Conservation (phyloP, 495 filamentous ascomycete species). For the Lepraria neglecta region DNA sequence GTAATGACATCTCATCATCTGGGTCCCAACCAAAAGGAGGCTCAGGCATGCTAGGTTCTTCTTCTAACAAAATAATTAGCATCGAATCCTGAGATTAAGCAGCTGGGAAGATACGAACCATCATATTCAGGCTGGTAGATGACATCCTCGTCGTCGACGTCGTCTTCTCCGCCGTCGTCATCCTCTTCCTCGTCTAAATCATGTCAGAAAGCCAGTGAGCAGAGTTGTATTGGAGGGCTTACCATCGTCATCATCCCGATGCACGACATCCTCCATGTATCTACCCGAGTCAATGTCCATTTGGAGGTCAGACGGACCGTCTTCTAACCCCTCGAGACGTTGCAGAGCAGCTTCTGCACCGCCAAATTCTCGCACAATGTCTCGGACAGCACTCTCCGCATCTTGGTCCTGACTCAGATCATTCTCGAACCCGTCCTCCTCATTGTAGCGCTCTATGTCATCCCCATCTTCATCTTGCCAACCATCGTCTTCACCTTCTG, state of each 20-base stretch:
- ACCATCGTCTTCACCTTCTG: constrained; percentile 51
- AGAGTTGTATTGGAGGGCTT: constrained; percentile 32
- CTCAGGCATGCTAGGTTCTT: constrained; percentile 42
- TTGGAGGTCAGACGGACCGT: constrained; percentile 11
- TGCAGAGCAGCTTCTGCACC: constrained; percentile 23
- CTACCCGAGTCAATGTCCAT: constrained; percentile 25
- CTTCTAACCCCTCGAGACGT: constrained; percentile 24
- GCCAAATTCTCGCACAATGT: constrained; percentile 26
- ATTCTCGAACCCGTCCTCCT: constrained; percentile 51
- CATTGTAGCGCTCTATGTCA: constrained; percentile 32
- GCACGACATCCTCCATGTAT: constrained; percentile 55
- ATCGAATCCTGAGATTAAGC: no score
- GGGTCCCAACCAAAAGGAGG: constrained; percentile 49
- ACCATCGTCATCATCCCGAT: constrained; percentile 61
- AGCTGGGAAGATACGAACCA: constrained; percentile 17
- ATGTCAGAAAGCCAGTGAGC: constrained; percentile 17
- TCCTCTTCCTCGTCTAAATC: constrained; percentile 35
- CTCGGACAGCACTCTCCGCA: constrained; percentile 23
- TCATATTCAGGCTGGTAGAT: constrained; percentile 47
- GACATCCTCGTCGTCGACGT: constrained; percentile 59
- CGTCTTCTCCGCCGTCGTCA: constrained; percentile 69
- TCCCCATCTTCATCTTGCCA: constrained; percentile 61
- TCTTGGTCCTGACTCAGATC: constrained; percentile 19
- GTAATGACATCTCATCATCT: constrained; percentile 41
- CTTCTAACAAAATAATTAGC: constrained; percentile 27